Evolutionary conservation across 2,329 filamentous ascomycete genomes (phyloP), one percentile per base, ranked within the genome.

Genomic region (Venturia effusa): DNA sequence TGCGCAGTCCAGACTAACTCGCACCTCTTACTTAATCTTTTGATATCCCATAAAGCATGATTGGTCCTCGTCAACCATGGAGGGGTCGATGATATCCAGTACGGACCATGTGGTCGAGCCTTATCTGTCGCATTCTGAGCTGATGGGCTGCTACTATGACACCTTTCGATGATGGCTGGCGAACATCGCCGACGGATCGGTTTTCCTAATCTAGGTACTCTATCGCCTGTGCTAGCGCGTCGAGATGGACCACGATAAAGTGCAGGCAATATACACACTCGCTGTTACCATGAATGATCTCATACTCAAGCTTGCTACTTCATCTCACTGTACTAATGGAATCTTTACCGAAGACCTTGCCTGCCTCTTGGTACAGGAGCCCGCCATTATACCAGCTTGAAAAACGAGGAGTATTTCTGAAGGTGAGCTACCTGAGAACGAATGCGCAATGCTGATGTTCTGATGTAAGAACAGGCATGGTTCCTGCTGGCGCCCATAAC

Each of bases 361-460:
- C 80, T n/a, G 79, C 80, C 15, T 81, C 79, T 1, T 82, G 80
- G 80, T 82, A 81, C 66, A 76, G 76, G 67, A 81, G 77, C 65
- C 67, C 70, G 40, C 73, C 78, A 19, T 71, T 82, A 11, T 81
- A 81, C 70, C 76, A 80, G 59, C 74, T 82, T 62, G 80, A 82
- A 69, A 73, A 78, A 57, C 72, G 77, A 61, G 79, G 78, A 6
- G 78, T 82, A 11, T 81, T 82, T 67, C 64, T 79, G 57, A 81
- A 81, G 69, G 78, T 77, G 68, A 64, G 60, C 37, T 22, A 22
- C 4, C 17, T 22, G 7, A 4, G n/a, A 34, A 59, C 19, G 40
- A 65, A 51, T 17, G 15, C 19, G 40, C 13, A 8, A 32, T 40
- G 11, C n/a, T 65, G 24, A 65, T 48, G 43, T 24, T 37, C 22